phyloP scores from a whole-genome alignment of 371 early-diverging fungal species.

The Mucor plumbeus region DNA sequence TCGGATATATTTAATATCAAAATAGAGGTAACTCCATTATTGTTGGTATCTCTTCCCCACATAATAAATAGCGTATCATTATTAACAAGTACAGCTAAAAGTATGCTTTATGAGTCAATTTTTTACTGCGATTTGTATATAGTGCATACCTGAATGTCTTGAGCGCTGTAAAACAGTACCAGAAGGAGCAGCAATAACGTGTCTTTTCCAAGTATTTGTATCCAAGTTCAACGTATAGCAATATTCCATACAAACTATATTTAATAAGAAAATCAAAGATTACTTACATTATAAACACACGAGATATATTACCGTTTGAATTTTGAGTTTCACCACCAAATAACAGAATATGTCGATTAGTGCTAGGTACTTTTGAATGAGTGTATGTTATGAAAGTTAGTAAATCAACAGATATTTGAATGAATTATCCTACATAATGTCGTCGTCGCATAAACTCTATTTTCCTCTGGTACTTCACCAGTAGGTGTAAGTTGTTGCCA shows the following conservation, averaged over 20 bases:
- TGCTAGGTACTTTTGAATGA: not conserved
- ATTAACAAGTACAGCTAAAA: not conserved
- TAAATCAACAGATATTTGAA: not conserved
- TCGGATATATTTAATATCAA: slow-evolving; percentile 1
- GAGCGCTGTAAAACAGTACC: not conserved
- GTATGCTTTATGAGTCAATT: not conserved
- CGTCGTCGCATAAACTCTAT: not conserved
- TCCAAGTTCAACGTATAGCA: slow-evolving; percentile 7
- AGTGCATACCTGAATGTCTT: not conserved
- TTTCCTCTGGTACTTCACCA: not conserved
- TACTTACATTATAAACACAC: not conserved
- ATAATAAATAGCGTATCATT: slow-evolving; percentile 2
- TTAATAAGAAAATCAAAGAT: too few species aligned
- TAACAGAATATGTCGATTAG: slow-evolving; percentile 4
- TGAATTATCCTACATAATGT: not conserved
- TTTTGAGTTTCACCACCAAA: slow-evolving; percentile 10
- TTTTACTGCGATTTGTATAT: not conserved
- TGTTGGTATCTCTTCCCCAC: slow-evolving; percentile 9
- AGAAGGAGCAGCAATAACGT: not conserved
- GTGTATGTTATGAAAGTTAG: not conserved
- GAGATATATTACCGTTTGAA: slow-evolving; percentile 1
- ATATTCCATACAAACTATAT: not conserved
- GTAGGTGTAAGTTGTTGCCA: not conserved
- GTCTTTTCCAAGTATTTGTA: not conserved
- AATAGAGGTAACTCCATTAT: not conserved